Evolutionary conservation across 257 asterid species (phyloP).

Genomic region (Jaltomata sinuosa): DNA sequence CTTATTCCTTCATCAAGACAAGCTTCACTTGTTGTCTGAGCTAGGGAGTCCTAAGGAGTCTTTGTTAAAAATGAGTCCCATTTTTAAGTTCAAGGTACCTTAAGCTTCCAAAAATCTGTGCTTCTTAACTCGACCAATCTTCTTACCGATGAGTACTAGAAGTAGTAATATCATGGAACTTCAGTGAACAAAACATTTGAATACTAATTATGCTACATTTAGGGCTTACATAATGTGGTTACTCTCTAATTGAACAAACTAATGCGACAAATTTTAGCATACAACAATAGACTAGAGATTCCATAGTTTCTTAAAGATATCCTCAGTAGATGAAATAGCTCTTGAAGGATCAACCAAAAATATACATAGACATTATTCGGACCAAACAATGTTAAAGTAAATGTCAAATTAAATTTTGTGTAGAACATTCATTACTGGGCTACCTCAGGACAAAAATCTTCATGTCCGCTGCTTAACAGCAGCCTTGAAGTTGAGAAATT

Average conservation of each 20-base stretch:
- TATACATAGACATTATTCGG: not conserved
- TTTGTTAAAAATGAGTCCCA: not conserved
- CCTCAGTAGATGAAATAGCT: not conserved
- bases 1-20: not conserved
- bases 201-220: not conserved
- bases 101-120: not conserved
- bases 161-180: not conserved
- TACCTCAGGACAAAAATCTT: conserved; percentile 62
- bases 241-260: not conserved
- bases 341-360: not conserved
- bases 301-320: not conserved
- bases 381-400: not conserved
- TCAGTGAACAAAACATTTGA: not conserved
- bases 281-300: not conserved
- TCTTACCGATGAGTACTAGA: not conserved
- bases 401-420: not conserved
- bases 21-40: not conserved
- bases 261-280: not conserved
- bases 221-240: not conserved
- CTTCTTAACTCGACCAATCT: not conserved
- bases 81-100: not conserved
- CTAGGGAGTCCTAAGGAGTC: not conserved
- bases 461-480: conserved; percentile 20
- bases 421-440: not conserved
- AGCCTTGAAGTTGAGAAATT: conserved; percentile 39